phyloP scores from a whole-genome alignment of 257 asterid species.

The Solanum pennellii region DNA sequence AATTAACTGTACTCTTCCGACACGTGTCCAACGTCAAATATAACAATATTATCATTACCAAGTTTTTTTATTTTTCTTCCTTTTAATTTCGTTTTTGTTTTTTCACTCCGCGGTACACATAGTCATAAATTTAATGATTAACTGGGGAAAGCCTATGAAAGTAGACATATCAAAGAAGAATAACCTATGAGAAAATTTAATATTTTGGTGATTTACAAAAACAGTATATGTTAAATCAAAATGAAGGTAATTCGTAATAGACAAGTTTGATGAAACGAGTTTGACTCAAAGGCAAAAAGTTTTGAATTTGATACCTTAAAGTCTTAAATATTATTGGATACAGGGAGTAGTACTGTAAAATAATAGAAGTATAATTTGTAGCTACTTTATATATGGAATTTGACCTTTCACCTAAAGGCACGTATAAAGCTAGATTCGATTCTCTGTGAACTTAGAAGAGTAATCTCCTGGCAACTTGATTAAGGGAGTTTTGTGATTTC shows the following conservation, averaged over 20 bases:
- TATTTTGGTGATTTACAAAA: too few species aligned
- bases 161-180: not conserved
- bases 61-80: not conserved
- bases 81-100: too few species aligned
- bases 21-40: not conserved
- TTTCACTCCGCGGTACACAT: too few species aligned
- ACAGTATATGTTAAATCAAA: too few species aligned
- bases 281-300: rapidly evolving
- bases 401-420: not conserved
- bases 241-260: too few species aligned
- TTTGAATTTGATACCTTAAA: too few species aligned
- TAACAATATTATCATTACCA: not conserved
- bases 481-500: not conserved
- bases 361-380: not conserved
- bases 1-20: not conserved
- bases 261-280: rapidly evolving
- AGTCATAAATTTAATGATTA: not conserved
- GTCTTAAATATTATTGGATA: too few species aligned
- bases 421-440: not conserved
- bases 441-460: not conserved
- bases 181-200: not conserved
- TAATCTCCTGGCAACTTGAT: not conserved
- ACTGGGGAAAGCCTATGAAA: not conserved
- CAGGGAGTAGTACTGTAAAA: not conserved
- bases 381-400: not conserved